Evolutionary conservation across 768 basidiomycete species (phyloP).

Genomic region (Neoboletus magnificus): DNA sequence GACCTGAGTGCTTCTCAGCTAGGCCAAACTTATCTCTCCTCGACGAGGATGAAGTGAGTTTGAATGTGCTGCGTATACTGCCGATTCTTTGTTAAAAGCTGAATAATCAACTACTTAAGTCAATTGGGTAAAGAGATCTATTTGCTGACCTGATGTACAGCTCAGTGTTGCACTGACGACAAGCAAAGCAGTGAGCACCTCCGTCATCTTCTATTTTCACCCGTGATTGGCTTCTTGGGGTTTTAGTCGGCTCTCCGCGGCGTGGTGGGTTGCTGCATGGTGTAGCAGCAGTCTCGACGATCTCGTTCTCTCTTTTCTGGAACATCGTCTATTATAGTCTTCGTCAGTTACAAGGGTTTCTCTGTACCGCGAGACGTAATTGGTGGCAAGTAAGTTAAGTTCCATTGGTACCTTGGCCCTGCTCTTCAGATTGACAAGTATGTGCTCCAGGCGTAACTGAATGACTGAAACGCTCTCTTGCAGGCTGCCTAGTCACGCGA

Average conservation of each 20-base stretch:
- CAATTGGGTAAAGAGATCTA: neutral
- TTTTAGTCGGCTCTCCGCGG: constrained; percentile 25
- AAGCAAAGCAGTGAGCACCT: neutral
- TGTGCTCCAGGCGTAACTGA: neutral
- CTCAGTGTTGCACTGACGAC: constrained; percentile 10
- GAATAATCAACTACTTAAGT: neutral
- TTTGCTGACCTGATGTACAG: constrained; percentile 8
- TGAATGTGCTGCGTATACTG: neutral
- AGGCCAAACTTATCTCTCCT: constrained; percentile 6
- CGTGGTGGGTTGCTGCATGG: constrained; percentile 1
- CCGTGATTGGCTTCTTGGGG: constrained; percentile 14
- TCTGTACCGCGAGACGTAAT: neutral
- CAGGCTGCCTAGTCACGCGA: neutral
- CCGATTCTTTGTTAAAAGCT: neutral
- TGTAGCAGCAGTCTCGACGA: neutral
- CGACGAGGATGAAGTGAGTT: neutral
- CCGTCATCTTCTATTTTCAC: constrained; percentile 12
- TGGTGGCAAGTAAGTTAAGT: neutral
- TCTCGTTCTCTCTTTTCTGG: constrained; percentile 5
- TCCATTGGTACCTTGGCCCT: neutral
- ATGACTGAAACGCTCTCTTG: neutral
- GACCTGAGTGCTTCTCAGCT: neutral
- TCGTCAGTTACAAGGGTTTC: neutral
- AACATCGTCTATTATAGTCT: constrained; percentile 7
- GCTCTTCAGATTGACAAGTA: constrained; percentile 6